A percentile compares a stretch with the other conserved stretches of the same genome.
phyloP scores from a whole-genome alignment of 164 flowering plant species.

The Brasenia schreberi region DNA sequence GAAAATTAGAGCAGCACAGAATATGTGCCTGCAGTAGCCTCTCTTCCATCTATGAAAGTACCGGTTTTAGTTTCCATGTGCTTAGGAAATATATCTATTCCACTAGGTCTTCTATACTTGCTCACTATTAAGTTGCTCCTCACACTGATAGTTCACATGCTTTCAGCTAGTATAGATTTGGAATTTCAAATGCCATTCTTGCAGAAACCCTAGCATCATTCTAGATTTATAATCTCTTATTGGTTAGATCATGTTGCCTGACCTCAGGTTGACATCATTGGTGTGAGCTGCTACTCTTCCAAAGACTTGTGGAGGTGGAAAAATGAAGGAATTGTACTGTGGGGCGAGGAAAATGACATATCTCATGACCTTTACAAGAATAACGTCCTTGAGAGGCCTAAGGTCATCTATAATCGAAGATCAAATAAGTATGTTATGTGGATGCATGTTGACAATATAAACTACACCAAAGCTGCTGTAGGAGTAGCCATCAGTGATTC shows the following conservation, averaged over 20 bases:
- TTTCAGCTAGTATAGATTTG: background rate
- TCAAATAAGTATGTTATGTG: conserved; percentile 89
- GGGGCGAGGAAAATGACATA: conserved; percentile 56
- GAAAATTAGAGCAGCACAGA: too few species aligned
- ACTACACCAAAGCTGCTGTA: conserved; percentile 85
- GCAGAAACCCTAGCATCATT: background rate
- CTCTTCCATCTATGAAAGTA: too few species aligned
- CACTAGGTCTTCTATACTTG: too few species aligned
- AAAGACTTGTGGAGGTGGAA: conserved; percentile 96
- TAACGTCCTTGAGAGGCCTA: conserved; percentile 96
- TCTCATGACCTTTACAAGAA: conserved; percentile 77
- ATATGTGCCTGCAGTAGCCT: too few species aligned
- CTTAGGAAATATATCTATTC: too few species aligned
- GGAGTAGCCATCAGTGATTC: conserved; percentile 73
- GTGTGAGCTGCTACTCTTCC: conserved; percentile 97
- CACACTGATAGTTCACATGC: background rate
- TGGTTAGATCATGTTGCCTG: background rate
- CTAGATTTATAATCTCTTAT: background rate
- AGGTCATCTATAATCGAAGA: conserved; percentile 72
- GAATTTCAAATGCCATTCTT: background rate
- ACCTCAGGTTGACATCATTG: conserved; percentile 83
- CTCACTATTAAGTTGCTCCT: background rate
- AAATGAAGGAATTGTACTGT: conserved; percentile 79
- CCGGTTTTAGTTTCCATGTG: too few species aligned
- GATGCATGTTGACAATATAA: conserved; percentile 94